Evolutionary conservation across 768 basidiomycete species (phyloP).

Genomic region (Ramaria sp.): DNA sequence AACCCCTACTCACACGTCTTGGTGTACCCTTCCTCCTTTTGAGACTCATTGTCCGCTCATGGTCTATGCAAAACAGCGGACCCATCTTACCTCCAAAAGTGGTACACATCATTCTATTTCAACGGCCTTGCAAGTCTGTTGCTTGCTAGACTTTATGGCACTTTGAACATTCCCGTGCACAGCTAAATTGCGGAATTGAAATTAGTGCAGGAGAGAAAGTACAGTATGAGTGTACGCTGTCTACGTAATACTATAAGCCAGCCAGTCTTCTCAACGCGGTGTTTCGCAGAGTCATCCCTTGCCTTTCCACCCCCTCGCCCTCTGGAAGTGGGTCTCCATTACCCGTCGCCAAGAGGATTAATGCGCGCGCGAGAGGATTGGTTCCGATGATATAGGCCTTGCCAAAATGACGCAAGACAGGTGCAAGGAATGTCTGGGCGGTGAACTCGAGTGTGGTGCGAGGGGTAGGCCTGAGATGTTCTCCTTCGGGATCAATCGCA

Average conservation of each 20-base stretch:
- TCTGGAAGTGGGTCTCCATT: constrained; percentile 15
- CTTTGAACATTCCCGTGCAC: no score
- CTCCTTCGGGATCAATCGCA: constrained; percentile 9
- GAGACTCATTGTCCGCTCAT: no score
- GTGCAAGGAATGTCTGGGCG: not conserved
- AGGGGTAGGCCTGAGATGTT: not conserved
- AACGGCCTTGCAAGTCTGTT: no score
- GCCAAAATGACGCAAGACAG: not conserved
- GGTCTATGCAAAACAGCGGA: no score
- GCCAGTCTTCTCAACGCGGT: constrained; percentile 3
- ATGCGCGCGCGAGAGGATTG: constrained; percentile 14
- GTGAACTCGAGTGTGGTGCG: not conserved
- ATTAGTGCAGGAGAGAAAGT: no score
- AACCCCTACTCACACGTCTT: not conserved
- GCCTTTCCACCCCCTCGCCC: constrained; percentile 17
- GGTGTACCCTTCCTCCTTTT: not conserved
- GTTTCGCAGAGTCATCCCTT: constrained; percentile 18
- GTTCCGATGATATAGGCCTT: constrained; percentile 14
- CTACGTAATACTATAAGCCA: not conserved
- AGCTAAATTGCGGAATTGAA: no score
- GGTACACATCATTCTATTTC: no score
- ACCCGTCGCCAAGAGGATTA: constrained; percentile 16
- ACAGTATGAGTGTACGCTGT: no score
- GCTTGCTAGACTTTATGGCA: no score
- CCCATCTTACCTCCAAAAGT: no score